phyloP scores from a whole-genome alignment of 345 rosid species.

The Camelina laxa region DNA sequence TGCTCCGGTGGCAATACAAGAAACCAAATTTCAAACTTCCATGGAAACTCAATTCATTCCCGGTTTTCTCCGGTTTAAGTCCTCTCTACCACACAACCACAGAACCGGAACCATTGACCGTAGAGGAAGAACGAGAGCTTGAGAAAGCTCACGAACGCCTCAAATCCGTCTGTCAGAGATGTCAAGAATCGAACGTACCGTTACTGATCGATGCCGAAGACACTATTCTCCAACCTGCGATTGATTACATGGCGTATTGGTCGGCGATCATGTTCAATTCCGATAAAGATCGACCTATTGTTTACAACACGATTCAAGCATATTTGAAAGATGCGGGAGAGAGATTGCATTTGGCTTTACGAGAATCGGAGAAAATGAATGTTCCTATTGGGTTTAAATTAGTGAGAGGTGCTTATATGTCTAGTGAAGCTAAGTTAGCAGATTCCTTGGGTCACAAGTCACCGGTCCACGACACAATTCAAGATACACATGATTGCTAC shows the following conservation, averaged over 20 bases:
- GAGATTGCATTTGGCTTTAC: conserved; percentile 55
- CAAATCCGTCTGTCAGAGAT: conserved; percentile 50
- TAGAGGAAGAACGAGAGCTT: conserved; percentile 66
- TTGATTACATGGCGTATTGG: conserved; percentile 77
- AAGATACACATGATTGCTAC: conserved; percentile 73
- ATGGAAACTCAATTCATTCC: conserved; percentile 71
- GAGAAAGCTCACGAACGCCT: conserved; percentile 58
- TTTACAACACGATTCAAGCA: conserved; percentile 77
- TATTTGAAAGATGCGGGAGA: conserved; percentile 84
- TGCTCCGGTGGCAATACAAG: conserved; percentile 81
- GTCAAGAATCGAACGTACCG: conserved; percentile 58
- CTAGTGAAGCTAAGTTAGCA: conserved; percentile 67
- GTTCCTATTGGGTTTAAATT: conserved; percentile 77
- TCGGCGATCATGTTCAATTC: conserved; percentile 57
- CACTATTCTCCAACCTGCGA: conserved; percentile 75
- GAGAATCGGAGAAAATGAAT: conserved; percentile 62
- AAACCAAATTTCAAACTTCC: conserved; percentile 67
- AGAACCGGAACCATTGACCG: conserved; percentile 64
- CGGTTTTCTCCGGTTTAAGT: conserved; percentile 69
- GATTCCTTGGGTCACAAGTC: conserved; percentile 69
- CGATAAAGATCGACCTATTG: conserved; percentile 49
- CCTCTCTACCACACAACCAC: conserved; percentile 72
- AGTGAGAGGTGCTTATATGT: conserved; percentile 93
- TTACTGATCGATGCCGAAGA: conserved; percentile 81
- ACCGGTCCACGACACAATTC: conserved; percentile 72